These are phyloP conservation scores for Diaporthe aspalathi DNA, from an alignment of 2,329 filamentous ascomycete species.

Conservation along the genomic window DNA sequence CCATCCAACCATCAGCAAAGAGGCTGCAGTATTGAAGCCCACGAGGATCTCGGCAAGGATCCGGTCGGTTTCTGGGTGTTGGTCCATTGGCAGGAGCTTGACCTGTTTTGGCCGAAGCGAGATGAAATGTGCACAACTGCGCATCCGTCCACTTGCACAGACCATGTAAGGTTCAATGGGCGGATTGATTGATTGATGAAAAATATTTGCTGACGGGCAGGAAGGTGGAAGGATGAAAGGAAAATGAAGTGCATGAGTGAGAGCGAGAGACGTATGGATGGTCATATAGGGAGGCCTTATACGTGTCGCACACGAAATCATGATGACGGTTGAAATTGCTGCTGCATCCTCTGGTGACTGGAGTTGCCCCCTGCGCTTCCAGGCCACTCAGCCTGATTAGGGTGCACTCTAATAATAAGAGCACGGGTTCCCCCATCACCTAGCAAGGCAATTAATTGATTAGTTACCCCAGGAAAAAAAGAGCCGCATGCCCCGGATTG, in stretches of 20 bases:
- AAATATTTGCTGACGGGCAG: background rate
- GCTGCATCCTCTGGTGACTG: background rate
- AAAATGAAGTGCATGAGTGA: no score
- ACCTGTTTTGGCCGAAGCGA: constrained; percentile 16
- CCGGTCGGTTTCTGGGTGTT: constrained; percentile 8
- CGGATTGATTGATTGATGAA: background rate
- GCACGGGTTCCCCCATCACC: background rate
- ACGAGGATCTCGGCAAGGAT: constrained; percentile 5
- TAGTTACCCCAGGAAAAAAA: constrained; percentile 1
- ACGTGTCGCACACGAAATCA: background rate
- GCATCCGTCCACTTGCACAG: constrained; percentile 23
- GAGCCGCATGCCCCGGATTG: constrained; percentile 29
- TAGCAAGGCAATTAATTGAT: background rate
- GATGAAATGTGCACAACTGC: constrained; percentile 24
- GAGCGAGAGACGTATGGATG: background rate
- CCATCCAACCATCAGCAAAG: background rate
- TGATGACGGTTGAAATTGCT: constrained; percentile 19
- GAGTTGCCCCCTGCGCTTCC: background rate
- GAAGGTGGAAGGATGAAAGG: background rate
- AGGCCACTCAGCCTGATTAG: background rate
- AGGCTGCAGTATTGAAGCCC: background rate
- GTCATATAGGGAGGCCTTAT: background rate
- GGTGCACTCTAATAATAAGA: background rate
- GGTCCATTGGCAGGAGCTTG: constrained; percentile 25
- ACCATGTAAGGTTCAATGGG: background rate